Percentiles rank a stretch among this genome's conserved stretches.
Conservation (phyloP, 1,284 basidiomycete genomes). For the Pseudozyma thailandica region DNA sequence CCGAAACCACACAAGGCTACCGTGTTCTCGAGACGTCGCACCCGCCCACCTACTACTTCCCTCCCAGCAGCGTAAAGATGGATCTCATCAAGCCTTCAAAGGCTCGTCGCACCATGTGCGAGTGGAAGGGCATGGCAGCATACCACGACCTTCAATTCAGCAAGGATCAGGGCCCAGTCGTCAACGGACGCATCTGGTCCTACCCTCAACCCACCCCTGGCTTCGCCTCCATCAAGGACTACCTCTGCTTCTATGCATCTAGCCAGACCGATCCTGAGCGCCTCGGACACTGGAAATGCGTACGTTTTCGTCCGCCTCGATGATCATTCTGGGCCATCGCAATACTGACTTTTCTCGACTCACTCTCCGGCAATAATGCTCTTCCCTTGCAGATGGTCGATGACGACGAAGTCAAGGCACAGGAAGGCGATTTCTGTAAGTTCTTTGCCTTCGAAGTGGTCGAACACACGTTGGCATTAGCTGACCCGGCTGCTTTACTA, state of each 20-base stretch:
- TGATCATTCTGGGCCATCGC: neutral
- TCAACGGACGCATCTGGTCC: constrained; percentile 59
- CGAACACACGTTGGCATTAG: too few relatives aligned
- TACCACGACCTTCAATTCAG: constrained; percentile 60
- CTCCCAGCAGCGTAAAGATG: constrained; percentile 50
- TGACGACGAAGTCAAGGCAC: constrained; percentile 58
- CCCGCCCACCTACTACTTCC: constrained; percentile 64
- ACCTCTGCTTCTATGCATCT: constrained; percentile 64
- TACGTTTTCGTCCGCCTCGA: constrained; percentile 9
- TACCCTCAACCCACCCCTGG: constrained; percentile 57
- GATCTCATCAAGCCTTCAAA: constrained; percentile 50
- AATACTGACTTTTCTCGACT: neutral
- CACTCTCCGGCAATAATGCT: neutral
- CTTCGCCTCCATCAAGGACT: constrained; percentile 59
- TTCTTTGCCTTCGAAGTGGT: neutral
- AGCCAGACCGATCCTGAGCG: constrained; percentile 46
- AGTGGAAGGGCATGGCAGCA: constrained; percentile 64
- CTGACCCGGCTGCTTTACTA: neutral
- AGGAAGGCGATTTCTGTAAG: constrained; percentile 66
- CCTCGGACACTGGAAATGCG: constrained; percentile 57
- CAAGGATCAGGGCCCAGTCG: constrained; percentile 37
- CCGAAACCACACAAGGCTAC: constrained; percentile 62
- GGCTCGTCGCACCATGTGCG: constrained; percentile 62
- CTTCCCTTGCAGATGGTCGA: constrained; percentile 46
- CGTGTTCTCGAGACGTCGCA: constrained; percentile 65